phyloP scores from a whole-genome alignment of 257 asterid genomes.

The Solanum pinnatisectum region DNA sequence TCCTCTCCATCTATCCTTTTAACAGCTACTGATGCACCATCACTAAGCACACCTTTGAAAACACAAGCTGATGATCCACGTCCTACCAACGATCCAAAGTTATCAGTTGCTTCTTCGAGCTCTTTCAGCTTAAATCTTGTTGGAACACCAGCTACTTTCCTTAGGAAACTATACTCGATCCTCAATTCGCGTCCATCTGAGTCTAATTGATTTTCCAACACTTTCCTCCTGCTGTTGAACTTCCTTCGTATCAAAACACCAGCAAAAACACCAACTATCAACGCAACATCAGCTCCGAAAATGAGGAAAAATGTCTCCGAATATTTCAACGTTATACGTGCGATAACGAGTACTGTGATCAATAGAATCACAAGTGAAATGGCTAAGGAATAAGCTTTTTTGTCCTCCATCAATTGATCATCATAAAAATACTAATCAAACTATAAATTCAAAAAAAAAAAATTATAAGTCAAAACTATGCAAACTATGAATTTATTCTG shows the following conservation, averaged over 20 bases:
- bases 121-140: conserved; percentile 56
- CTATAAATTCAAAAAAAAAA: not conserved
- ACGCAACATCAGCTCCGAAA: conserved; percentile 50
- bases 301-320: conserved; percentile 45
- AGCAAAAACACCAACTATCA: conserved; percentile 32
- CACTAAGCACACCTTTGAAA: conserved; percentile 49
- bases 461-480: not conserved
- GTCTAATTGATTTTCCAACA: conserved; percentile 32
- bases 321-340: conserved; percentile 34
- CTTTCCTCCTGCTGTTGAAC: conserved; percentile 22
- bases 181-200: conserved; percentile 65
- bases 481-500: not conserved
- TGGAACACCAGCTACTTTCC: conserved; percentile 78
- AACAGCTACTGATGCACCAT: conserved; percentile 58
- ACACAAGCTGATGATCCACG: conserved; percentile 64
- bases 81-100: conserved; percentile 43
- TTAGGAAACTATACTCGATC: conserved; percentile 67
- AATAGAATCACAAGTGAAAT: conserved; percentile 17
- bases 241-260: conserved; percentile 24
- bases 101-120: conserved; percentile 64
- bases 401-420: conserved; percentile 42
- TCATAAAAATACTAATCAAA: not conserved
- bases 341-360: conserved; percentile 23
- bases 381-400: conserved; percentile 33
- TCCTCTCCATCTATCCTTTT: conserved; percentile 71